phyloP scores from a whole-genome alignment of 352 stramenopile species.

The Lagenidium giganteum region DNA sequence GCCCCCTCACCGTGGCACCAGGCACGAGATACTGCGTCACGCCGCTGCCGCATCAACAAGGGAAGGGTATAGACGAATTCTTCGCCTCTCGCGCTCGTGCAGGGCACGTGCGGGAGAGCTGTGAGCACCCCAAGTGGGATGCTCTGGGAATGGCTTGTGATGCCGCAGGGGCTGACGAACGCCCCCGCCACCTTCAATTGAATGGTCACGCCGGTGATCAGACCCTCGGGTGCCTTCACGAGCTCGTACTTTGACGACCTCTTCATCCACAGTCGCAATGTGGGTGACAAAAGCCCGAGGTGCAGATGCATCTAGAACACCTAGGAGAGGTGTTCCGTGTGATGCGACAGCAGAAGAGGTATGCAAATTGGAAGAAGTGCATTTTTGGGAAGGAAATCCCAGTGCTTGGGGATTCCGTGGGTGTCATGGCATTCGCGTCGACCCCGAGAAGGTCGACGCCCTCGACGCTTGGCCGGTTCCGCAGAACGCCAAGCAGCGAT shows the following conservation, averaged over 20 bases:
- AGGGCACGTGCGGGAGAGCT: too few species aligned
- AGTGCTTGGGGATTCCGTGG: slow-evolving; percentile 16
- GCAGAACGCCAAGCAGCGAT: background rate
- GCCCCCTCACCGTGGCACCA: too few species aligned
- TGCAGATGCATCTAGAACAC: slow-evolving; percentile 11
- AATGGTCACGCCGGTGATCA: slow-evolving; percentile 12
- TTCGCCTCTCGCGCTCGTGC: too few species aligned
- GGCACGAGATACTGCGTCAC: too few species aligned
- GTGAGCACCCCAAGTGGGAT: slow-evolving; percentile 18
- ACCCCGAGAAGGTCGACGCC: slow-evolving; percentile 9
- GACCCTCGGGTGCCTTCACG: slow-evolving; percentile 5
- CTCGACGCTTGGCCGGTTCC: slow-evolving; percentile 2
- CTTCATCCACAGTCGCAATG: slow-evolving; percentile 18
- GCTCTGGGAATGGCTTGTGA: slow-evolving; percentile 22
- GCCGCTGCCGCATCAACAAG: too few species aligned
- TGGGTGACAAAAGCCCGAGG: slow-evolving; percentile 3
- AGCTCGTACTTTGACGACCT: slow-evolving; percentile 25
- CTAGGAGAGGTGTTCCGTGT: slow-evolving; percentile 11
- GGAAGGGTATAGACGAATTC: too few species aligned
- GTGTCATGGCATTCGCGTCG: slow-evolving; percentile 7
- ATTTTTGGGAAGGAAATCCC: slow-evolving; percentile 21
- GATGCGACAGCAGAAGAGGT: slow-evolving; percentile 17
- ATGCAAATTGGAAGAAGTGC: slow-evolving; percentile 23
- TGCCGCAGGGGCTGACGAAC: slow-evolving; percentile 18
- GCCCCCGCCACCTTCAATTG: slow-evolving; percentile 20